Percentiles rank a stretch among this genome's conserved stretches.
Evolutionary conservation across 148 eudicot genomes (phyloP).

Genomic region (Chenopodium formosanum): DNA sequence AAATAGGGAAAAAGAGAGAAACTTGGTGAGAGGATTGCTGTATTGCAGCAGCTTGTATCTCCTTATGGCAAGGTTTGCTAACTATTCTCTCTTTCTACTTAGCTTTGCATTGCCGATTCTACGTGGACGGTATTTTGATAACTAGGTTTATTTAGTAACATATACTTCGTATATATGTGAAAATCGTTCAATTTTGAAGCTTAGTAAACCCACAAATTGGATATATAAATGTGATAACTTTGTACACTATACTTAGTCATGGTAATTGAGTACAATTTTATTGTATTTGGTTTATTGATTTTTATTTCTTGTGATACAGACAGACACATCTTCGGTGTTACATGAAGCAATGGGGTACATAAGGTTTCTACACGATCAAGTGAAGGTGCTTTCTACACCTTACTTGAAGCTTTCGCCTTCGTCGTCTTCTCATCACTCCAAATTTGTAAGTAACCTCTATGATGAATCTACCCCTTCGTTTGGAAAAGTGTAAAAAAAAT

Average conservation of each 20-base stretch:
- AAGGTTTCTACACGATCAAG: conserved; percentile 45
- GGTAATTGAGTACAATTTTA: background rate
- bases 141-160: background rate
- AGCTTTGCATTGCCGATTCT: background rate
- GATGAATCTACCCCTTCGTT: background rate
- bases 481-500: no score
- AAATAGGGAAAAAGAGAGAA: conserved; percentile 30
- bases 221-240: background rate
- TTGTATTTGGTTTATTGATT: background rate
- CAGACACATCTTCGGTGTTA: conserved; percentile 44
- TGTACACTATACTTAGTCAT: background rate
- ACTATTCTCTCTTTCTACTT: background rate
- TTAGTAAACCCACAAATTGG: background rate
- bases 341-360: conserved; percentile 49
- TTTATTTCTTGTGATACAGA: conserved; percentile 19
- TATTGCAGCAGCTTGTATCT: conserved; percentile 43
- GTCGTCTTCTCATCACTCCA: conserved; percentile 20
- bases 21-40: conserved; percentile 38
- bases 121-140: background rate
- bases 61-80: conserved; percentile 42
- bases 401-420: conserved; percentile 28
- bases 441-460: conserved; percentile 11
- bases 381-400: conserved; percentile 40
- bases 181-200: background rate
- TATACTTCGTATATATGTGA: no score